Evolutionary conservation across 2,329 filamentous ascomycete species (phyloP).

Genomic region (Sarocladiaceae sp.): DNA sequence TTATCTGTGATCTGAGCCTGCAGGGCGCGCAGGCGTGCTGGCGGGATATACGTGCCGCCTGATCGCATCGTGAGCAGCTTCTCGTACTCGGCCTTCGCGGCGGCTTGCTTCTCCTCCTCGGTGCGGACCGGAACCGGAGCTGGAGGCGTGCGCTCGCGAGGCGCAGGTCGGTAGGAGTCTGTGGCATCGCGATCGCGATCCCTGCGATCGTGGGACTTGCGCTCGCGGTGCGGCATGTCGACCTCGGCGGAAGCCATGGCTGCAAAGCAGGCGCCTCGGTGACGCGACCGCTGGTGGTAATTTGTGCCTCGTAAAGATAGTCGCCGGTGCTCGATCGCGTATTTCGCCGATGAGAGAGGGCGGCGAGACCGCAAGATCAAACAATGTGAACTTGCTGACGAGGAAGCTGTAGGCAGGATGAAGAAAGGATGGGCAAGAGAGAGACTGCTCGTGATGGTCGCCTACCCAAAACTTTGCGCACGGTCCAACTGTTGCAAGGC

Average conservation of each 20-base stretch:
- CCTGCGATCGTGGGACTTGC: slow-evolving; percentile 18
- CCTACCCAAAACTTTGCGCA: slow-evolving; percentile 11
- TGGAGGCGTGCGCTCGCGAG: slow-evolving; percentile 25
- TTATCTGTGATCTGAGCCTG: slow-evolving; percentile 98
- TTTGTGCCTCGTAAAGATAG: too few species aligned
- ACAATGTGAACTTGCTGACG: too few species aligned
- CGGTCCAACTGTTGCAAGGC: slow-evolving; percentile 1
- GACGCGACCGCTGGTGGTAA: slow-evolving; percentile 4
- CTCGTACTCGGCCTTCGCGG: slow-evolving; percentile 87
- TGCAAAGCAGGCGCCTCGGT: slow-evolving; percentile 7
- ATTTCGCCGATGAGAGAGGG: too few species aligned
- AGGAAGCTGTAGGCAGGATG: too few species aligned
- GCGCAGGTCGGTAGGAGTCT: slow-evolving; percentile 44
- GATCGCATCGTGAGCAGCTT: slow-evolving; percentile 88
- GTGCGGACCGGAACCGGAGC: slow-evolving; percentile 40
- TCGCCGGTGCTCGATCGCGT: too few species aligned
- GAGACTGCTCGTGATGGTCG: too few species aligned
- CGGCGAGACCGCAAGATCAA: too few species aligned
- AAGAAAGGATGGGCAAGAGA: too few species aligned
- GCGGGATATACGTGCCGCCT: slow-evolving; percentile 93
- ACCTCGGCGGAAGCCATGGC: slow-evolving; percentile 41
- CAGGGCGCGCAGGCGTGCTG: slow-evolving; percentile 79
- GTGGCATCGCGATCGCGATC: slow-evolving; percentile 32
- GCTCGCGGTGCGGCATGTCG: slow-evolving; percentile 32
- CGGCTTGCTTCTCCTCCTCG: slow-evolving; percentile 80